Evolutionary conservation across 2,329 filamentous ascomycete species (phyloP).

Genomic region (Fusarium heterosporum): DNA sequence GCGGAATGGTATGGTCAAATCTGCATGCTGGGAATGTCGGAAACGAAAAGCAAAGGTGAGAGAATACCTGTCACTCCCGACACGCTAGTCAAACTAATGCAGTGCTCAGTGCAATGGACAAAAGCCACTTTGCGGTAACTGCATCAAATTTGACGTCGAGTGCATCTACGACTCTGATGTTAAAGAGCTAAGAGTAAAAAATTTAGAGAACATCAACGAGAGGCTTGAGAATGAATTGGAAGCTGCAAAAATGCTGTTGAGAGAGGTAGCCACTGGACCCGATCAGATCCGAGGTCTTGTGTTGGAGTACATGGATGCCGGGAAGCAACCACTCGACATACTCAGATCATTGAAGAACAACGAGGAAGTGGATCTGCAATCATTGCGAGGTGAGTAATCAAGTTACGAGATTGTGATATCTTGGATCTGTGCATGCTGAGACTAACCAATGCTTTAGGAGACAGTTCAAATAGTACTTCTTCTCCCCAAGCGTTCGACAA

Average conservation of each 20-base stretch:
- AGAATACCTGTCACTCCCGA: too few relatives aligned
- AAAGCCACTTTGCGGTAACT: slow-evolving; percentile 5
- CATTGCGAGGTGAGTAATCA: rapidly evolving
- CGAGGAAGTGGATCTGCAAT: rapidly evolving
- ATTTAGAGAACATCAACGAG: not conserved
- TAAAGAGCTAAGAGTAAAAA: not conserved
- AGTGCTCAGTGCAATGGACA: slow-evolving; percentile 3
- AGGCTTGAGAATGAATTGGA: not conserved
- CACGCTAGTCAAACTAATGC: not conserved
- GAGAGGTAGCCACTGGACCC: not conserved
- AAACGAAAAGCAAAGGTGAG: slow-evolving; percentile 19
- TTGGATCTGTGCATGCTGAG: rapidly evolving
- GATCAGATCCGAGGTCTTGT: not conserved
- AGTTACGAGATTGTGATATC: not conserved
- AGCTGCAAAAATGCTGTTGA: not conserved
- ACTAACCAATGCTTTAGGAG: not conserved
- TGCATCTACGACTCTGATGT: slow-evolving; percentile 22
- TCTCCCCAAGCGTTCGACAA: too few relatives aligned
- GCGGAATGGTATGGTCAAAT: not conserved
- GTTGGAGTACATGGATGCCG: not conserved
- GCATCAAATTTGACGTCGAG: not conserved
- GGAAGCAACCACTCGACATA: slow-evolving; percentile 7
- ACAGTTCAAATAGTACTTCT: not conserved
- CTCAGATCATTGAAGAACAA: rapidly evolving
- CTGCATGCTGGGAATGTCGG: slow-evolving; percentile 8